Conservation (phyloP, 2,329 filamentous ascomycete genomes). For the Stagonosporopsis cucurbitacearum region DNA sequence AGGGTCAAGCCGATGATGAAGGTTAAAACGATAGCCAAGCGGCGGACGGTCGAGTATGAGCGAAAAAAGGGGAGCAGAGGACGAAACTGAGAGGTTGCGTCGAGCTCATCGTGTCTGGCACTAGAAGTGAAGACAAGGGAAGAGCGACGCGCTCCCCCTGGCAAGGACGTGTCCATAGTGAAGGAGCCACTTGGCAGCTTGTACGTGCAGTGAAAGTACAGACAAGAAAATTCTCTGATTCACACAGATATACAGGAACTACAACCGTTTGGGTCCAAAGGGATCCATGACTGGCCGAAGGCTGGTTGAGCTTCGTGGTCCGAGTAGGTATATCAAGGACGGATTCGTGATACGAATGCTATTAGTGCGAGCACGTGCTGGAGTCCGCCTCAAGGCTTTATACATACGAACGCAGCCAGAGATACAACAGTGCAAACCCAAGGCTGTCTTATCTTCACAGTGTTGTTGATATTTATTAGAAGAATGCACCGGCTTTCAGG, state of each 20-base stretch:
- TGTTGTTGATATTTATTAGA: not conserved
- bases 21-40: constrained; percentile 6
- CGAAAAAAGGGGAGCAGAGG: not conserved
- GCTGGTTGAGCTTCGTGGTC: too few species aligned
- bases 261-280: not conserved
- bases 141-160: constrained; percentile 2
- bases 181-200: not conserved
- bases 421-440: not conserved
- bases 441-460: too few species aligned
- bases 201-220: not conserved
- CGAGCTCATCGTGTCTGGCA: not conserved
- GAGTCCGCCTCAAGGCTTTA: not conserved
- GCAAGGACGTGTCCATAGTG: constrained; percentile 5
- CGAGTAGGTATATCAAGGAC: not conserved
- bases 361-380: constrained; percentile 1
- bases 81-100: too few species aligned
- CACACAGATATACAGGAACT: not conserved
- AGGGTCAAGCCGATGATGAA: constrained; percentile 19
- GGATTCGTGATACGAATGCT: not conserved
- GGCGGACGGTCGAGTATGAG: not conserved
- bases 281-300: not conserved
- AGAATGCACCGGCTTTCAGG: not conserved
- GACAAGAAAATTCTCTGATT: not conserved
- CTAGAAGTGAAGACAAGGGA: constrained; percentile 7
- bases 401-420: not conserved